Conservation (phyloP, 805 yeast genomes). For the Ogataea salicorniae region DNA sequence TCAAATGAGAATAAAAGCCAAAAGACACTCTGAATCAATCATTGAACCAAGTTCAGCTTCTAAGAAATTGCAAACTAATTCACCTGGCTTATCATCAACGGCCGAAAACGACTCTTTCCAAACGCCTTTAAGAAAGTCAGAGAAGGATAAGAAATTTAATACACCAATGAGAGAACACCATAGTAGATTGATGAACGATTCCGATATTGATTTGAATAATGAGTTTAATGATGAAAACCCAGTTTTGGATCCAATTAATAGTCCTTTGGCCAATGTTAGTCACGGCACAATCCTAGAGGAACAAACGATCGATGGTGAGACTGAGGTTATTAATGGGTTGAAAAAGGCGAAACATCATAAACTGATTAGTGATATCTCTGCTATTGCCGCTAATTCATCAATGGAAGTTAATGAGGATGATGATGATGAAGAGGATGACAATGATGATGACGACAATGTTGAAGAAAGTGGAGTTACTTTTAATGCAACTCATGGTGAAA, state of each 20-base stretch:
- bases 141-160: conserved; percentile 1
- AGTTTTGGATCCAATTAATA: conserved; percentile 18
- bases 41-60: neutral
- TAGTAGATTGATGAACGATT: conserved; percentile 19
- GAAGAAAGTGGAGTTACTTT: conserved; percentile 6
- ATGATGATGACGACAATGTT: conserved; percentile 3
- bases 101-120: conserved; percentile 13
- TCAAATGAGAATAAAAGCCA: conserved; percentile 13
- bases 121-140: conserved; percentile 15
- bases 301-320: conserved; percentile 21
- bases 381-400: conserved; percentile 19
- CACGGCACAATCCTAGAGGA: conserved; percentile 22
- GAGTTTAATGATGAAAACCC: conserved; percentile 8
- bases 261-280: conserved; percentile 30
- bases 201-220: conserved; percentile 15
- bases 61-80: conserved; percentile 7
- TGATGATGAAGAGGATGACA: conserved; percentile 3
- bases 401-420: conserved; percentile 9
- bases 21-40: conserved; percentile 13
- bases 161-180: conserved; percentile 23
- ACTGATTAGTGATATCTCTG: conserved; percentile 18
- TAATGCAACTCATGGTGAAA: conserved; percentile 9
- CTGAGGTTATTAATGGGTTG: conserved; percentile 21
- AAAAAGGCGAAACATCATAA: conserved; percentile 1
- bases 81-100: neutral